phyloP scores from a whole-genome alignment of 164 flowering plant genomes.

The Hamamelis virginiana region DNA sequence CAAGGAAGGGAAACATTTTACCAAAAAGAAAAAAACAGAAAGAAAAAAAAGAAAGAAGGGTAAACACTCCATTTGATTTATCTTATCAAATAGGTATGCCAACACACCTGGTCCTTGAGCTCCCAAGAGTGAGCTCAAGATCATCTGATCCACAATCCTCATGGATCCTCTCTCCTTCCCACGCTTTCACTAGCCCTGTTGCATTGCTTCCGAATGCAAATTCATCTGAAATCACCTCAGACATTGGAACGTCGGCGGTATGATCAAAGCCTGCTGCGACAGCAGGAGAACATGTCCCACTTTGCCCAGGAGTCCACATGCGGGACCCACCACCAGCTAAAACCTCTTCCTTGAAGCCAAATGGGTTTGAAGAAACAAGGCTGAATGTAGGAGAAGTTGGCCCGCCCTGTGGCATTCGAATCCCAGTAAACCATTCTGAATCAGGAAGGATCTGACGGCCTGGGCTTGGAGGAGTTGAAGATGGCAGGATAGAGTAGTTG shows the following conservation, averaged over 20 bases:
- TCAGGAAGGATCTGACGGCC: slow-evolving; percentile 71
- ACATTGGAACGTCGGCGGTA: slow-evolving; percentile 83
- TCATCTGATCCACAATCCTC: slow-evolving; percentile 93
- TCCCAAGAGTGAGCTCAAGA: slow-evolving; percentile 95
- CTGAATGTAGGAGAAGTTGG: slow-evolving; percentile 83
- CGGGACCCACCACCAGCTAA: slow-evolving; percentile 64
- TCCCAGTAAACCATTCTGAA: slow-evolving; percentile 67
- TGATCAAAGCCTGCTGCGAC: slow-evolving; percentile 60
- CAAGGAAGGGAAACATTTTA: not conserved
- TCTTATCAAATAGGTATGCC: not conserved
- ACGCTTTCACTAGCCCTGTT: slow-evolving; percentile 75
- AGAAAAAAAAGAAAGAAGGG: no score
- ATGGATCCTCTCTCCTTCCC: slow-evolving; percentile 98
- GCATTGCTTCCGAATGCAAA: slow-evolving; percentile 84
- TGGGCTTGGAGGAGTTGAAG: slow-evolving; percentile 91
- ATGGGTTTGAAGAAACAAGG: slow-evolving; percentile 68
- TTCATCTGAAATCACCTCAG: slow-evolving; percentile 68
- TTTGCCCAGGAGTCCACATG: slow-evolving; percentile 98
- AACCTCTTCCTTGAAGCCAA: slow-evolving; percentile 53
- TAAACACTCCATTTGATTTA: not conserved
- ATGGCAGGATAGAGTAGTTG: slow-evolving; percentile 53
- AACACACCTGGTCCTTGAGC: slow-evolving; percentile 61
- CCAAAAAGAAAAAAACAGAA: no score
- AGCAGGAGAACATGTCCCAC: slow-evolving; percentile 97
- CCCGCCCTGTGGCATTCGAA: slow-evolving; percentile 51